Evolutionary conservation across 257 asterid genomes (phyloP), one percentile per base, ranked within the genome.

Genomic region (Capsicum pubescens): DNA sequence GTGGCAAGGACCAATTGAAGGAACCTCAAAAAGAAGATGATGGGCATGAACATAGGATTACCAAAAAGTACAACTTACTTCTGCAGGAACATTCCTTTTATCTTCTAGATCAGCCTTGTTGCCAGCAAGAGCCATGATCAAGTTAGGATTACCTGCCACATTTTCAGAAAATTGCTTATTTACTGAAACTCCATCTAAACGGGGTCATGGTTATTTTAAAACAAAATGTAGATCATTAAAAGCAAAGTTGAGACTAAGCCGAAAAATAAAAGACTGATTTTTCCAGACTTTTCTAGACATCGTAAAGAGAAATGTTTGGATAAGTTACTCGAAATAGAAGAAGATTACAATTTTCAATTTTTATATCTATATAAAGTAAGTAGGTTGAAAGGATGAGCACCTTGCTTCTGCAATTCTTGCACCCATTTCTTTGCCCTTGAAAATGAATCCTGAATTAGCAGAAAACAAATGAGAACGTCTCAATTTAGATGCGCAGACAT

Each of bases 401-500:
- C 99, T 93, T 94, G 99, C 89, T 95, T 95, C 85, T 93, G 98
- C 84, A 96, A 90, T 90, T 94, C 98, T 89, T 94, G 97, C 87
- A 96, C 98, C 99, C 99, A 96, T 88, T 96, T 96, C 92, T 96
- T 96, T 54, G 99, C 99, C 85, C 94, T 90, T 72, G 85, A 83
- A 89, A 93, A 96, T 0, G 98, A 96, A 81, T 95, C 97, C 98
- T 96, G 83, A 76, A 54, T 63, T 67, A 19, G 21, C 76, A 88
- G 69, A 77, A 84, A 80, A 64, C 56, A 87, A 72, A 83, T 61
- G 46, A 42, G 35, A 39, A 64, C n/a, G 86, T 50, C 80, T 8
- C 74, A 81, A 11, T 84, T 64, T 35, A 46, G 6, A 50, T 80
- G 44, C 63, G 16, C 63, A 13, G 61, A 70, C 50, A 60, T 54